Percentiles rank a stretch among this genome's conserved stretches.
Evolutionary conservation across 164 flowering plant genomes (phyloP).

Genomic region (Malania oleifera): DNA sequence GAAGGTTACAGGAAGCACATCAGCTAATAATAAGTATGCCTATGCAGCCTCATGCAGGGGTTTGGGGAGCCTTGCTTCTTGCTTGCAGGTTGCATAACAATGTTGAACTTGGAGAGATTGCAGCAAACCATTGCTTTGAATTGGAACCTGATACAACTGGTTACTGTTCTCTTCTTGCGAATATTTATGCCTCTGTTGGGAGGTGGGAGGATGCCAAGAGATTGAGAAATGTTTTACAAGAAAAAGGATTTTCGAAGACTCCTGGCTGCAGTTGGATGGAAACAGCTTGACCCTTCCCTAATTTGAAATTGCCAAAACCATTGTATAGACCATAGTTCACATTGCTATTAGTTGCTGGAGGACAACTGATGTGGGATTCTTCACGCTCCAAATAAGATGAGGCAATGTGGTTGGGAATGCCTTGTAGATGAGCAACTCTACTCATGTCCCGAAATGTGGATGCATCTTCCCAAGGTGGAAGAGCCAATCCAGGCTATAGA

Average conservation of each 20-base stretch:
- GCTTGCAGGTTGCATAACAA: slow-evolving; percentile 39
- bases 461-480: too few species aligned
- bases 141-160: slow-evolving; percentile 37
- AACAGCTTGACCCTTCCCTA: too few species aligned
- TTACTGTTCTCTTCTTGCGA: slow-evolving; percentile 31
- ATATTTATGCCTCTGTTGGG: slow-evolving; percentile 39
- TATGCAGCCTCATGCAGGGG: slow-evolving; percentile 37
- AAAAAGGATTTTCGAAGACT: slow-evolving; percentile 24
- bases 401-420: too few species aligned
- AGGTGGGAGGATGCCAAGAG: slow-evolving; percentile 45
- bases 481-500: too few species aligned
- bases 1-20: slow-evolving; percentile 34
- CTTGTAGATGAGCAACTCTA: too few species aligned
- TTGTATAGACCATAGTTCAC: too few species aligned
- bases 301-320: too few species aligned
- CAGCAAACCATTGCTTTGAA: slow-evolving; percentile 32
- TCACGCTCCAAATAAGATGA: too few species aligned
- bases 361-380: too few species aligned
- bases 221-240: slow-evolving; percentile 26
- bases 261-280: slow-evolving; percentile 46
- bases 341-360: too few species aligned
- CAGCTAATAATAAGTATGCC: slow-evolving; percentile 39
- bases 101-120: slow-evolving; percentile 42
- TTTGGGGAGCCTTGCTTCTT: slow-evolving; percentile 52
- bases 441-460: too few species aligned